These are phyloP conservation scores for Fusarium napiforme DNA, from an alignment of 2,329 filamentous ascomycete species.

Conservation along the genomic window DNA sequence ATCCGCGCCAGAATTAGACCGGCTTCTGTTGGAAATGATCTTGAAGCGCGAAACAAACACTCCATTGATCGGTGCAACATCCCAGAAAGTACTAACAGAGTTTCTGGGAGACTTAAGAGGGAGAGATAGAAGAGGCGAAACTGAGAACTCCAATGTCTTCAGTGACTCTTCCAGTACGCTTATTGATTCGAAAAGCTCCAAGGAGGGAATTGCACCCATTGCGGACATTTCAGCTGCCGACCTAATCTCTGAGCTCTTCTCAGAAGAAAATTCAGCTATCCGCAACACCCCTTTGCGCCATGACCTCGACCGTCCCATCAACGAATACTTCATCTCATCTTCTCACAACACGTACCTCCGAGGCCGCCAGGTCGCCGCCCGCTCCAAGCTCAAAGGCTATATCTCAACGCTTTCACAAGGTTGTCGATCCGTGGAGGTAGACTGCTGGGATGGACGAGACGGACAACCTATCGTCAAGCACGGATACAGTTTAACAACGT, in stretches of 20 bases:
- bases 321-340: constrained; percentile 28
- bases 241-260: background rate
- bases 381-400: constrained; percentile 17
- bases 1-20: fast-evolving
- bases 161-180: background rate
- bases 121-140: background rate
- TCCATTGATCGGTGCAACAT: fast-evolving
- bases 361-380: constrained; percentile 15
- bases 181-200: too few species aligned
- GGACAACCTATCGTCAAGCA: constrained; percentile 27
- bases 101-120: background rate
- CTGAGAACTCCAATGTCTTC: background rate
- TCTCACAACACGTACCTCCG: constrained; percentile 32
- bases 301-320: constrained; percentile 6
- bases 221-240: fast-evolving
- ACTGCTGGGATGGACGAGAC: constrained; percentile 26
- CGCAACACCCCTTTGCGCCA: fast-evolving
- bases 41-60: background rate
- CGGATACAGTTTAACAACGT: constrained; percentile 25
- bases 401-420: constrained; percentile 3
- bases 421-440: constrained; percentile 19
- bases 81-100: fast-evolving
- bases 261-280: background rate
- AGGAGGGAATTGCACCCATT: background rate
- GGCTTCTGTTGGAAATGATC: background rate